These are phyloP conservation scores for Yamagishiella unicocca DNA, from an alignment of 139 green algal species.

Conservation along the genomic window DNA sequence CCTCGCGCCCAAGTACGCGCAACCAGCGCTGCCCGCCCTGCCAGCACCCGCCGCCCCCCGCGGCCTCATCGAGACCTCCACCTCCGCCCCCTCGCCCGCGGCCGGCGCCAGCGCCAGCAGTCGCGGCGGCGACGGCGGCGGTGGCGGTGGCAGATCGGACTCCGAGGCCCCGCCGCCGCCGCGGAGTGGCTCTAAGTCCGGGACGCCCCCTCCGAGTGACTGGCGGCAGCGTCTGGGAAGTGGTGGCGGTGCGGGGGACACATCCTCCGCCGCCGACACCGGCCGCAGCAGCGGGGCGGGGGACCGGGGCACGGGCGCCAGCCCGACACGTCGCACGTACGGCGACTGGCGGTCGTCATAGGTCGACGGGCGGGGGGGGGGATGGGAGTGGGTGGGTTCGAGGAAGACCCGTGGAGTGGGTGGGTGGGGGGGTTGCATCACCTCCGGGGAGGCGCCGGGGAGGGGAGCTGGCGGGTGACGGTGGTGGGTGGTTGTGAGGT, in stretches of 20 bases:
- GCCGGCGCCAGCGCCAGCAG: background rate
- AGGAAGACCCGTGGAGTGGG: background rate
- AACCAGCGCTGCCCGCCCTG: background rate
- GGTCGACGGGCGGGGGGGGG: background rate
- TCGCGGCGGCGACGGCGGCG: background rate
- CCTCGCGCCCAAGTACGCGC: background rate
- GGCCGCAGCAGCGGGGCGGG: background rate
- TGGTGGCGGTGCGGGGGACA: background rate
- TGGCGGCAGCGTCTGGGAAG: constrained; percentile 5
- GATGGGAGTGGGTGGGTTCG: background rate
- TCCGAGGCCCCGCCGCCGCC: background rate
- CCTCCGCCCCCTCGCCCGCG: background rate
- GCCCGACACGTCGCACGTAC: background rate
- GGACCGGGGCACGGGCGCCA: background rate
- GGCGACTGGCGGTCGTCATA: constrained; percentile 14
- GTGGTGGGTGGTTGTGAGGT: background rate
- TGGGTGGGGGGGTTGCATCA: background rate
- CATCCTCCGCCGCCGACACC: background rate
- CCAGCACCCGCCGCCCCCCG: background rate
- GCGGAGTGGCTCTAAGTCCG: background rate
- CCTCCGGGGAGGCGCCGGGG: background rate
- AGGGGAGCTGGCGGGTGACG: background rate
- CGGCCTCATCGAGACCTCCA: background rate
- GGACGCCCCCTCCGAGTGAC: background rate
- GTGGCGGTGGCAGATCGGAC: background rate